phyloP scores from a whole-genome alignment of 768 basidiomycete species.

The Sarcomyxa edulis region DNA sequence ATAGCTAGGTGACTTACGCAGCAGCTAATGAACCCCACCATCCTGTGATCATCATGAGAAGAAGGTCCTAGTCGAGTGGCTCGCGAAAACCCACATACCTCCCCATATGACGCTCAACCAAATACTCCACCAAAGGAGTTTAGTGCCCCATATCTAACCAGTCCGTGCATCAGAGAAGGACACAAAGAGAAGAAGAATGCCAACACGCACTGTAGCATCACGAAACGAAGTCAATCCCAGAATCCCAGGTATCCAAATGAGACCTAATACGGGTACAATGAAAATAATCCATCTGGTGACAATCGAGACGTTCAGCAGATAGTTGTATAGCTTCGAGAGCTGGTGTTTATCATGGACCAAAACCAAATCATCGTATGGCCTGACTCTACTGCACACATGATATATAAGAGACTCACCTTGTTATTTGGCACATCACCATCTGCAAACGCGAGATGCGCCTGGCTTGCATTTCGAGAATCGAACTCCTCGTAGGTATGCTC shows the following conservation, averaged over 20 bases:
- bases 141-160: constrained; percentile 50
- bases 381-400: not conserved
- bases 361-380: not conserved
- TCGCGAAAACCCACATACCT: constrained; percentile 32
- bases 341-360: constrained; percentile 17
- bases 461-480: constrained; percentile 46
- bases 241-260: constrained; percentile 75
- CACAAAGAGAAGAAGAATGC: not conserved
- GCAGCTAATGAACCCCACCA: constrained; percentile 76
- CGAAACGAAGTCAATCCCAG: constrained; percentile 29
- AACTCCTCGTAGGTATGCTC: constrained; percentile 56
- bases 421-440: constrained; percentile 59
- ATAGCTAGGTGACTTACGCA: constrained; percentile 39
- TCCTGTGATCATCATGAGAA: constrained; percentile 28
- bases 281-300: constrained; percentile 76
- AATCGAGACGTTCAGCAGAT: constrained; percentile 70
- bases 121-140: constrained; percentile 75
- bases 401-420: constrained; percentile 29
- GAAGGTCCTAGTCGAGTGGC: not conserved
- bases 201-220: constrained; percentile 6
- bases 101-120: constrained; percentile 81
- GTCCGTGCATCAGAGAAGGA: constrained; percentile 2
- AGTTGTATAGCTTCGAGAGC: constrained; percentile 64
- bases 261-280: constrained; percentile 65
- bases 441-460: constrained; percentile 48